These are phyloP conservation scores for Penicillium sp. DNA, from an alignment of 2,329 filamentous ascomycete genomes.

Conservation along the genomic window DNA sequence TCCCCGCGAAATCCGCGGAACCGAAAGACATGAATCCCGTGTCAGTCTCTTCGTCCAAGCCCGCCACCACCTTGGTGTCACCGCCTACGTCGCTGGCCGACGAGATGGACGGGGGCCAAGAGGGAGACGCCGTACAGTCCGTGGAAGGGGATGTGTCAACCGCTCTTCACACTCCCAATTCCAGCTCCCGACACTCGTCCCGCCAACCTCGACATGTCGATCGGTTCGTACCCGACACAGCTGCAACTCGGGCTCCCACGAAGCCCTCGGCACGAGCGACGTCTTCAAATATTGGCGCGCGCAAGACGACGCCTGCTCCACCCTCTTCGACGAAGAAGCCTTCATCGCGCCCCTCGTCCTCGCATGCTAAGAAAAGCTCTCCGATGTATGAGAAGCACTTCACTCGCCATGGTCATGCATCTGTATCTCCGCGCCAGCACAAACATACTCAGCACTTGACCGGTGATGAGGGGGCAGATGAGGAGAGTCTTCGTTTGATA, in stretches of 20 bases:
- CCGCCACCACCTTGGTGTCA: conserved; percentile 42
- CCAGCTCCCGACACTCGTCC: conserved; percentile 45
- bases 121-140: conserved; percentile 29
- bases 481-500: conserved; percentile 44
- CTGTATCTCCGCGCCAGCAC: conserved; percentile 29
- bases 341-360: conserved; percentile 38
- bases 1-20: conserved; percentile 35
- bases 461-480: conserved; percentile 36
- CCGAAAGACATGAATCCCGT: conserved; percentile 28
- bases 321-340: conserved; percentile 31
- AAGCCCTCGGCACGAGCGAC: conserved; percentile 26
- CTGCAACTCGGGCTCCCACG: conserved; percentile 21
- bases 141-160: conserved; percentile 30
- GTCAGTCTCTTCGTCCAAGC: conserved; percentile 29
- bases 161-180: conserved; percentile 37
- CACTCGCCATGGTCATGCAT: conserved; percentile 24
- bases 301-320: conserved; percentile 30
- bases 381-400: conserved; percentile 39
- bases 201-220: conserved; percentile 44
- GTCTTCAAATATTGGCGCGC: conserved; percentile 16
- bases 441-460: conserved; percentile 28
- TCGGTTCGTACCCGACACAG: conserved; percentile 37
- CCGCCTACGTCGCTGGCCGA: conserved; percentile 45
- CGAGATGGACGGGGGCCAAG: conserved; percentile 37
- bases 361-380: conserved; percentile 40